These are phyloP conservation scores for Lactarius pseudohatsudake DNA, from an alignment of 768 basidiomycete genomes.

Conservation along the genomic window DNA sequence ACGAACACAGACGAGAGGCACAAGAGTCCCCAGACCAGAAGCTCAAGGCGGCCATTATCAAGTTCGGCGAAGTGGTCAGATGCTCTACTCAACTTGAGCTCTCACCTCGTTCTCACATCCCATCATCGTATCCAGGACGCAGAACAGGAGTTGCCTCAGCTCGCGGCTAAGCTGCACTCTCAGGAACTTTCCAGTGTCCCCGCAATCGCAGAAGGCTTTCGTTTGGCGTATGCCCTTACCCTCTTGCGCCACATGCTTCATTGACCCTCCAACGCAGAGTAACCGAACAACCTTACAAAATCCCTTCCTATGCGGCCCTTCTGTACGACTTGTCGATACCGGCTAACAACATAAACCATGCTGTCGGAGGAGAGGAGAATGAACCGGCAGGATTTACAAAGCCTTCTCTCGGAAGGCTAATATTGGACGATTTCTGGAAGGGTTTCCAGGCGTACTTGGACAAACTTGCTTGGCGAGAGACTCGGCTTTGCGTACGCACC, in stretches of 20 bases:
- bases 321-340: conserved; percentile 65
- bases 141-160: conserved; percentile 62
- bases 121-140: conserved; percentile 51
- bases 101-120: neutral
- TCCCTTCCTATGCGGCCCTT: conserved; percentile 83
- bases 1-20: conserved; percentile 62
- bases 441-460: conserved; percentile 88
- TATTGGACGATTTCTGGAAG: conserved; percentile 88
- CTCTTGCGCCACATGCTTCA: conserved; percentile 2
- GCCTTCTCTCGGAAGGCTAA: conserved; percentile 60
- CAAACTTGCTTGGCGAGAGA: conserved; percentile 87
- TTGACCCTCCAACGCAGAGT: conserved; percentile 49
- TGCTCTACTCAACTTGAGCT: conserved; percentile 34
- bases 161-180: conserved; percentile 66
- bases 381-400: conserved; percentile 31
- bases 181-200: conserved; percentile 58
- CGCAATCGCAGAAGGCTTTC: conserved; percentile 69
- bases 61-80: conserved; percentile 76
- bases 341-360: conserved; percentile 2
- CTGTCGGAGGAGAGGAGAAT: conserved; percentile 39
- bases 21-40: conserved; percentile 74
- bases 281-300: conserved; percentile 93
- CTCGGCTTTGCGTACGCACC: conserved; percentile 75
- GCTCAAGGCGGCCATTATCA: conserved; percentile 63
- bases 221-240: conserved; percentile 52